phyloP scores from a whole-genome alignment of 1,284 basidiomycete genomes.

The Schizophyllum commune region DNA sequence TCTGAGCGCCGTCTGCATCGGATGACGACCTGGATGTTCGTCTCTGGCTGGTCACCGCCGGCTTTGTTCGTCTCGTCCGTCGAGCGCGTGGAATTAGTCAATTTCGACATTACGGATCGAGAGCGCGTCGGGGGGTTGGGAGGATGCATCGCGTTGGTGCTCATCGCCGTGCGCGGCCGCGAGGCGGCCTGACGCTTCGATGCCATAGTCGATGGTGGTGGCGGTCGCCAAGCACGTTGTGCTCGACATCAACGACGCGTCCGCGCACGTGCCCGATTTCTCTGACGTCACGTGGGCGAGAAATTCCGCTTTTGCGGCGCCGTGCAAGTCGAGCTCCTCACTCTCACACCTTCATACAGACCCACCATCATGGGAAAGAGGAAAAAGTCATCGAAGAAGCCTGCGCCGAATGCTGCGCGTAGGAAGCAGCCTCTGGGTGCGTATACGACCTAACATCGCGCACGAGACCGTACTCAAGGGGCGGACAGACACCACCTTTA shows the following conservation, averaged over 20 bases:
- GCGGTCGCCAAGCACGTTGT: slow-evolving; percentile 6
- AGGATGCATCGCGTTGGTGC: slow-evolving; percentile 16
- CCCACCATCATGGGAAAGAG: slow-evolving; percentile 65
- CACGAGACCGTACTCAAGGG: background rate
- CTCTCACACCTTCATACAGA: background rate
- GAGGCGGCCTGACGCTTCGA: slow-evolving; percentile 42
- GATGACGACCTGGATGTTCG: slow-evolving; percentile 89
- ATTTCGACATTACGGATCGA: slow-evolving; percentile 30
- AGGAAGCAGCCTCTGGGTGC: slow-evolving; percentile 61
- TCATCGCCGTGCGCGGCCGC: slow-evolving; percentile 20
- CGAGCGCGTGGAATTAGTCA: slow-evolving; percentile 18
- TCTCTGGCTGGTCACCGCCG: slow-evolving; percentile 41
- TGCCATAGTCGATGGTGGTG: slow-evolving; percentile 43
- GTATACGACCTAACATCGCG: slow-evolving; percentile 14
- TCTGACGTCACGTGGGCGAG: background rate
- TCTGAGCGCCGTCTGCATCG: slow-evolving; percentile 79
- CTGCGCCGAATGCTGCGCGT: slow-evolving; percentile 41
- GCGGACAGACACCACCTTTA: slow-evolving; percentile 64
- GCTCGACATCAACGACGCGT: slow-evolving; percentile 1
- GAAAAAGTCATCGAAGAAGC: slow-evolving; percentile 79
- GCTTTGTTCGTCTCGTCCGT: slow-evolving; percentile 16
- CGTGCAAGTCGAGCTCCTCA: background rate
- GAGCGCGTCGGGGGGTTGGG: slow-evolving; percentile 25
- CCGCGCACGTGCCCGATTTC: background rate
- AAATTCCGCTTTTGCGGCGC: background rate